Evolutionary conservation across 1,284 basidiomycete species (phyloP).

Genomic region (Microbotryum intermedium): DNA sequence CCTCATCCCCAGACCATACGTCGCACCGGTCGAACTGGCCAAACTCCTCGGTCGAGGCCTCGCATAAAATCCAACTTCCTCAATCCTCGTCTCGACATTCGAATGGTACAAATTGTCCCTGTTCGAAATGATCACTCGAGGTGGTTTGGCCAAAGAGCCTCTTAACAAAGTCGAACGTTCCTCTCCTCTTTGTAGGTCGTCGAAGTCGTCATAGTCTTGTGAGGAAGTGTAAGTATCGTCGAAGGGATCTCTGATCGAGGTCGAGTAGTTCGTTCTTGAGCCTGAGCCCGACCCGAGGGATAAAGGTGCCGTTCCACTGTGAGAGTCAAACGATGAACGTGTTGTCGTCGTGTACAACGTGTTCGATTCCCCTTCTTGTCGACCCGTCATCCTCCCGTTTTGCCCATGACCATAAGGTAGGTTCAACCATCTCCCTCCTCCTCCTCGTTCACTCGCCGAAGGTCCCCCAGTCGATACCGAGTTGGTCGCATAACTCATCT

Average conservation of each 20-base stretch:
- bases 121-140: too few relatives aligned
- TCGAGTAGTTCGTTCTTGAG: background rate
- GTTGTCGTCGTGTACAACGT: background rate
- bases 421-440: too few relatives aligned
- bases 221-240: too few relatives aligned
- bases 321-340: too few relatives aligned
- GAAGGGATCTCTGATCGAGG: constrained; percentile 1
- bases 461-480: constrained; percentile 17
- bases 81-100: background rate
- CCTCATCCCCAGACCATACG: constrained; percentile 8
- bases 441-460: background rate
- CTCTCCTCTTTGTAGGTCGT: background rate
- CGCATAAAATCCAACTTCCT: too few relatives aligned
- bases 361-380: background rate
- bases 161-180: too few relatives aligned
- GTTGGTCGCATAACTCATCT: constrained; percentile 17
- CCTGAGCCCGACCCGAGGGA: too few relatives aligned
- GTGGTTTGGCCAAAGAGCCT: too few relatives aligned
- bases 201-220: constrained; percentile 6
- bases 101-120: background rate
- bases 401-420: background rate
- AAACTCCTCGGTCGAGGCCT: background rate
- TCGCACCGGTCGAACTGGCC: constrained; percentile 19
- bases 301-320: too few relatives aligned
- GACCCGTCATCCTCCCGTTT: too few relatives aligned